These are phyloP conservation scores for Beauveria sp. DNA, from an alignment of 2,329 filamentous ascomycete species.

Conservation along the genomic window DNA sequence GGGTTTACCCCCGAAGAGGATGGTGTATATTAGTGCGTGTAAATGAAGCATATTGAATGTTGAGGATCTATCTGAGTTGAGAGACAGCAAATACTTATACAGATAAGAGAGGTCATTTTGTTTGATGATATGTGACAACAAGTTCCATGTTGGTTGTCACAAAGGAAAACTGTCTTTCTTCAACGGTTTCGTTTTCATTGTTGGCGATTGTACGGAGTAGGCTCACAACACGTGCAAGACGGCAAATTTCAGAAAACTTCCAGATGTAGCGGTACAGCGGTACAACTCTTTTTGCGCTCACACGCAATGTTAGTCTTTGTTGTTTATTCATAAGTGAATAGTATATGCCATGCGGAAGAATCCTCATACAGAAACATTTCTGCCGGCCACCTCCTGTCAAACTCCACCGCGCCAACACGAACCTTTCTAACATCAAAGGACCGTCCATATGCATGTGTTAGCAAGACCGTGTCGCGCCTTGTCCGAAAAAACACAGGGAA, in stretches of 20 bases:
- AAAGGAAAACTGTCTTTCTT: neutral
- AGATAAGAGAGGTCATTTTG: neutral
- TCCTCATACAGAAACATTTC: neutral
- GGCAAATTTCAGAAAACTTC: too few species aligned
- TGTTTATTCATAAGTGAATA: neutral
- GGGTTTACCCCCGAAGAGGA: neutral
- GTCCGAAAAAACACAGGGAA: neutral
- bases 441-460: slow-evolving; percentile 2
- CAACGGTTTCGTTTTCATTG: neutral
- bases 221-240: too few species aligned
- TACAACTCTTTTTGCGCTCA: too few species aligned
- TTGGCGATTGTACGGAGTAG: too few species aligned
- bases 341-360: neutral
- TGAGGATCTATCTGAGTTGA: neutral
- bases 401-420: neutral
- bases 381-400: neutral
- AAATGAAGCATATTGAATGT: too few species aligned
- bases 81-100: neutral
- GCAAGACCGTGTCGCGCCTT: neutral
- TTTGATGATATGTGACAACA: neutral
- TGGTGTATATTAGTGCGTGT: too few species aligned
- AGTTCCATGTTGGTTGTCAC: neutral
- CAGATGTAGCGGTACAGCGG: too few species aligned
- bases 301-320: neutral
- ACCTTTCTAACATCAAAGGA: neutral